Evolutionary conservation across 495 filamentous ascomycete species (phyloP), one percentile per base, ranked within the genome.

Genomic region (Terfezia claveryi): DNA sequence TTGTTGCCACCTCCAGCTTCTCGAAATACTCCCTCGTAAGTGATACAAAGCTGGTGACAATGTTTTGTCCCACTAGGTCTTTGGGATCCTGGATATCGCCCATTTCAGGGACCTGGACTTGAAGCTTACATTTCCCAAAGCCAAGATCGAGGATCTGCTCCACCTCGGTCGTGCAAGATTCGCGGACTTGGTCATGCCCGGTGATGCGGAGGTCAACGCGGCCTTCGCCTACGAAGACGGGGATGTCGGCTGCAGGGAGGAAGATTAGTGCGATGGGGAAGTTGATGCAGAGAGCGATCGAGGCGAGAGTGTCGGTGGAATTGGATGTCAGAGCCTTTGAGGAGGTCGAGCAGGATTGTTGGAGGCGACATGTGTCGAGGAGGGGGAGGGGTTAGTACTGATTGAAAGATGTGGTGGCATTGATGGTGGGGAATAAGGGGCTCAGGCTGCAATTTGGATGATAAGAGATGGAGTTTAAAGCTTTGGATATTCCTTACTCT

Each of bases 221-320:
- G 36, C 91, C 91, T 67, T 95, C 87, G 32, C 88, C 91, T 46
- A 98, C 87, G 61, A 95, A 96, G 54, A 84, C 89, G 27, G 91
- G 92, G 65, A 98, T 98, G 67, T 96, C 92, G 54, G 85, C 88
- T 37, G 86, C 91, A 23, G 91, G 91, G 38, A 98, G 85, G 74
- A 98, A 98, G 68, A 98, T 78, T 58, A n/a, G n/a, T n/a, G n/a
- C n/a, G n/a, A n/a, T n/a, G n/a, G n/a, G n/a, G n/a, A n/a, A n/a
- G n/a, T n/a, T n/a, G n/a, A n/a, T n/a, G n/a, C n/a, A n/a, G n/a
- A n/a, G n/a, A n/a, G n/a, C n/a, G n/a, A n/a, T n/a, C n/a, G n/a
- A n/a, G n/a, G n/a, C n/a, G 84, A 67, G 79, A 82, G 72, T 92
- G 85, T 66, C 88, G 81, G 61, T 80, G 80, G 73, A 96, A 98